Conservation (phyloP, 768 basidiomycete genomes). For the Grammothele lineata region DNA sequence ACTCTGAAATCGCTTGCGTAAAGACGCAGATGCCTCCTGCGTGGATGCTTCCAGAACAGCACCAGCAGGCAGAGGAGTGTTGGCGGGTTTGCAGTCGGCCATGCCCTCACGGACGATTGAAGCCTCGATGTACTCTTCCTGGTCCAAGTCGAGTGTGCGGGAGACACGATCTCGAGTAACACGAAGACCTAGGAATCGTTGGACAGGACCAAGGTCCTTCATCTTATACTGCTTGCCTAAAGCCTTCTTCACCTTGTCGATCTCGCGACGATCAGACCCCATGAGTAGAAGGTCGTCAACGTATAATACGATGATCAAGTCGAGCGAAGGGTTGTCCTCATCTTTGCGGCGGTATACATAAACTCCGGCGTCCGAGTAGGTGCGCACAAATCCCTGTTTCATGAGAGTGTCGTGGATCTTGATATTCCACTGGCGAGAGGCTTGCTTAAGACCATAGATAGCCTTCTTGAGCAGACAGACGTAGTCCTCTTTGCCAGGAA, state of each 20-base stretch:
- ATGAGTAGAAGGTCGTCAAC: conserved; percentile 5
- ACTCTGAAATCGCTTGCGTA: too few species aligned
- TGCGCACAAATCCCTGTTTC: conserved; percentile 23
- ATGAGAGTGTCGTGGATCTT: conserved; percentile 15
- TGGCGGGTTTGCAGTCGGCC: background rate
- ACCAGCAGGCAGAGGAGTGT: background rate
- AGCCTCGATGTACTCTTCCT: background rate
- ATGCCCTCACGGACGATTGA: background rate
- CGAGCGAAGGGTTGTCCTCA: background rate
- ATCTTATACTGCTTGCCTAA: background rate
- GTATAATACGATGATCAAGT: background rate
- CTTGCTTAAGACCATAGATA: conserved; percentile 29
- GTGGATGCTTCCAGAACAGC: too few species aligned
- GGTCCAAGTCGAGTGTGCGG: background rate
- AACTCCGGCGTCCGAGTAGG: conserved; percentile 19
- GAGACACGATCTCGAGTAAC: background rate
- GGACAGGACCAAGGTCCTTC: background rate
- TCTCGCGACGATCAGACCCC: background rate
- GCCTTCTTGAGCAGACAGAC: conserved; percentile 24
- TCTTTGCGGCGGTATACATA: background rate
- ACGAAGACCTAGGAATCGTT: background rate
- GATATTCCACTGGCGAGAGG: conserved; percentile 25
- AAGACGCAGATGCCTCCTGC: too few species aligned
- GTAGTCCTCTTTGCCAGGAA: conserved; percentile 13
- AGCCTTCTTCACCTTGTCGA: background rate